A percentile compares a stretch with the other conserved stretches of the same genome.
phyloP scores from a whole-genome alignment of 2,329 filamentous ascomycete species.

The Verticillium klebahnii region DNA sequence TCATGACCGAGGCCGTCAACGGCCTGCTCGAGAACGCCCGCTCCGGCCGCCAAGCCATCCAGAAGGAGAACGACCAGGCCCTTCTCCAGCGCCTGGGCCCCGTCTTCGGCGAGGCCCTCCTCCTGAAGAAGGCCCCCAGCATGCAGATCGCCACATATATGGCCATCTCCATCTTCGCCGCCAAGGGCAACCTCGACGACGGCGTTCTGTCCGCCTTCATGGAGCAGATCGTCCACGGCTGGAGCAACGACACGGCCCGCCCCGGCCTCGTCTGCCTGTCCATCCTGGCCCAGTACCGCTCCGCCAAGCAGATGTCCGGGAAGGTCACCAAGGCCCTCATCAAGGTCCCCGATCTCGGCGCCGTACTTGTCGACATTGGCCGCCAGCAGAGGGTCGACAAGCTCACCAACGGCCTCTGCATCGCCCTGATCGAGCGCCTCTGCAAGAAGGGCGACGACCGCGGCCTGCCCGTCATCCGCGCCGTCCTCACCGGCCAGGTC shows the following conservation, averaged over 20 bases:
- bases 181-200: slow-evolving; percentile 76
- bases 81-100: slow-evolving; percentile 63
- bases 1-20: slow-evolving; percentile 80
- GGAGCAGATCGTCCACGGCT: slow-evolving; percentile 78
- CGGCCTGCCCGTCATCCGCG: slow-evolving; percentile 55
- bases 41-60: slow-evolving; percentile 71
- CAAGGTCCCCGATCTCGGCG: slow-evolving; percentile 56
- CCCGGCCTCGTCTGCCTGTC: slow-evolving; percentile 76
- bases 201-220: slow-evolving; percentile 79
- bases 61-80: slow-evolving; percentile 76
- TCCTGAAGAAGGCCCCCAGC: slow-evolving; percentile 70
- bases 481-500: slow-evolving; percentile 54
- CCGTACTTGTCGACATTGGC: slow-evolving; percentile 56
- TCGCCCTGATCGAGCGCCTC: slow-evolving; percentile 59
- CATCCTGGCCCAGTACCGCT: slow-evolving; percentile 76
- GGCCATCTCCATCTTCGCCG: slow-evolving; percentile 79
- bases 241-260: slow-evolving; percentile 67
- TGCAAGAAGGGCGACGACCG: slow-evolving; percentile 54
- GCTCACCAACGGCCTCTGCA: slow-evolving; percentile 65
- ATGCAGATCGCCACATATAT: slow-evolving; percentile 87
- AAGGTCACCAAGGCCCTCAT: slow-evolving; percentile 66
- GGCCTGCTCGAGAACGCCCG: slow-evolving; percentile 73
- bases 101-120: slow-evolving; percentile 72
- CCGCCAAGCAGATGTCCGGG: slow-evolving; percentile 62
- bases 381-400: slow-evolving; percentile 65